Evolutionary conservation across 2,329 filamentous ascomycete species (phyloP).

Genomic region (Mollisia scopiformis): DNA sequence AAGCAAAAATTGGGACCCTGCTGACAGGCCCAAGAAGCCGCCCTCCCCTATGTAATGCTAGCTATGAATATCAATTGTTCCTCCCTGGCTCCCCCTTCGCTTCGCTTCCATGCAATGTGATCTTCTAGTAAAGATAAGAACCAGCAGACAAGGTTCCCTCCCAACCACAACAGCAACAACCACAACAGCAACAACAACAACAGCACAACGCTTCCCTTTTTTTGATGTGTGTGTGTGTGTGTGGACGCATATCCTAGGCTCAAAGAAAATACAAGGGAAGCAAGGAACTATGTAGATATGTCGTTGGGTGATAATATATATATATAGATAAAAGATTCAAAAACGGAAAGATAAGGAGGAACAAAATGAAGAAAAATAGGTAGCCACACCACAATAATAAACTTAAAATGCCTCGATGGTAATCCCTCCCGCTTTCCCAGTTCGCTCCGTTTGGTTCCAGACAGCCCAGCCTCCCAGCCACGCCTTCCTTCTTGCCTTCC

Average conservation of each 20-base stretch:
- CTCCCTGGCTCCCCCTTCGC: not conserved
- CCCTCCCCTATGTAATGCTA: not conserved
- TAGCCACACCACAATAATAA: no score
- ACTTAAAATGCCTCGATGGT: no score
- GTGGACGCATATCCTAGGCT: no score
- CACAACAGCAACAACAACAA: not conserved
- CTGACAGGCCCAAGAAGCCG: not conserved
- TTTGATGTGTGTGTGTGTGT: no score
- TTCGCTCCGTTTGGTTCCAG: no score
- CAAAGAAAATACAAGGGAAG: no score
- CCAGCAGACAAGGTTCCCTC: not conserved
- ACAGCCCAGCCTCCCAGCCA: slow-evolving; percentile 8
- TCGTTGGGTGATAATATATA: not conserved
- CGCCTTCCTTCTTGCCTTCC: not conserved
- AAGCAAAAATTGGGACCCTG: no score
- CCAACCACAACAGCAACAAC: not conserved
- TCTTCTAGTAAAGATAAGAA: not conserved
- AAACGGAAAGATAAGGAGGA: no score
- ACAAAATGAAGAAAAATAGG: no score
- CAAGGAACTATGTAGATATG: not conserved
- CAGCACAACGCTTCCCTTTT: not conserved
- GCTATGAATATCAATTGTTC: not conserved
- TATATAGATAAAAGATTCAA: not conserved
- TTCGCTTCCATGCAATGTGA: not conserved
- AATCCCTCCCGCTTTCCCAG: no score